A percentile compares a stretch with the other conserved stretches of the same genome.
phyloP scores from a whole-genome alignment of 1,284 basidiomycete genomes.

The Ganoderma leucocontextum region DNA sequence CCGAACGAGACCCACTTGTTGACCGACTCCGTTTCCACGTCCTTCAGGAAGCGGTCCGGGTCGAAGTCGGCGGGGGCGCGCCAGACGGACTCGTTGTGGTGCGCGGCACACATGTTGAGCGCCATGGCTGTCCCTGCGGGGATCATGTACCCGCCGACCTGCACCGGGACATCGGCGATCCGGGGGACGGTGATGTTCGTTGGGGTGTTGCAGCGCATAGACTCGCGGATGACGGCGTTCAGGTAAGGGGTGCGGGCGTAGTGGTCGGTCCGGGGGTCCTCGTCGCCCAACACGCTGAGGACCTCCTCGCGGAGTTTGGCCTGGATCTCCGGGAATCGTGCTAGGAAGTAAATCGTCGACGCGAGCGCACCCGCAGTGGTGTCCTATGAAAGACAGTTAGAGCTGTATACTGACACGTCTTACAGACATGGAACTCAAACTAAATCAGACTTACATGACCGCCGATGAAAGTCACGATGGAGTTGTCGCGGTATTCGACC shows the following conservation, averaged over 20 bases:
- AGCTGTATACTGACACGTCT: background rate
- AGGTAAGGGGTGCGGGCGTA: slow-evolving; percentile 38
- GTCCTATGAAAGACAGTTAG: slow-evolving; percentile 35
- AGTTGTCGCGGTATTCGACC: slow-evolving; percentile 43
- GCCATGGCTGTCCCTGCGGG: slow-evolving; percentile 39
- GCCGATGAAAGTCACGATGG: slow-evolving; percentile 46
- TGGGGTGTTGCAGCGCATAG: slow-evolving; percentile 45
- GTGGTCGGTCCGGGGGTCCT: slow-evolving; percentile 39
- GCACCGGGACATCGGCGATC: slow-evolving; percentile 30
- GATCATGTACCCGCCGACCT: slow-evolving; percentile 23
- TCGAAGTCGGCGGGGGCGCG: slow-evolving; percentile 28
- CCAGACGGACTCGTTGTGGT: slow-evolving; percentile 40
- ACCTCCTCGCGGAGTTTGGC: slow-evolving; percentile 40
- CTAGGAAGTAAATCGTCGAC: slow-evolving; percentile 43
- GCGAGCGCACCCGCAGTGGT: slow-evolving; percentile 45
- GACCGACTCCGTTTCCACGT: slow-evolving; percentile 7
- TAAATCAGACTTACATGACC: slow-evolving; percentile 39
- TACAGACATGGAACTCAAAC: background rate
- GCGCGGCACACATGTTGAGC: slow-evolving; percentile 42
- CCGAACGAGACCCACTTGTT: slow-evolving; percentile 33
- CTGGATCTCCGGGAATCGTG: slow-evolving; percentile 42
- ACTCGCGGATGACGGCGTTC: slow-evolving; percentile 44
- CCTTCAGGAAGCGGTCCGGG: slow-evolving; percentile 36
- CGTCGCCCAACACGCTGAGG: slow-evolving; percentile 27
- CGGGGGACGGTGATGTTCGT: slow-evolving; percentile 43